Evolutionary conservation across 2,329 filamentous ascomycete genomes (phyloP).

Genomic region (Alternaria viburni): DNA sequence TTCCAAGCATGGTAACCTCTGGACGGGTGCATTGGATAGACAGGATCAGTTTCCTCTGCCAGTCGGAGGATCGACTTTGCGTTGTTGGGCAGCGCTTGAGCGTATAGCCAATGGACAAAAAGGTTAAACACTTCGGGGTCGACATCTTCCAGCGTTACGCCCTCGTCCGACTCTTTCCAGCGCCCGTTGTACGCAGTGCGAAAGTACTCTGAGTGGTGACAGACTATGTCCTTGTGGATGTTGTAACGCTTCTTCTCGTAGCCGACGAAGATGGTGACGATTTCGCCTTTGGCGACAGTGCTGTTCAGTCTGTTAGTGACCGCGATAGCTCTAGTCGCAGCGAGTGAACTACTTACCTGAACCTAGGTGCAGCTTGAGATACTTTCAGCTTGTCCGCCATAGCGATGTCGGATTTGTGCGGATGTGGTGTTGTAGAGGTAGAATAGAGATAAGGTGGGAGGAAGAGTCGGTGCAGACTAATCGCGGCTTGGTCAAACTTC

Average conservation of each 20-base stretch:
- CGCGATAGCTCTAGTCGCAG: background rate
- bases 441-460: background rate
- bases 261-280: background rate
- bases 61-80: no score
- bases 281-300: background rate
- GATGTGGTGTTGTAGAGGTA: accelerated
- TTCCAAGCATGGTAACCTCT: no score
- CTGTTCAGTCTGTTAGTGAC: background rate
- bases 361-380: accelerated
- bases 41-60: no score
- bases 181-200: background rate
- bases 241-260: background rate
- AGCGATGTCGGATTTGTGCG: background rate
- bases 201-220: background rate
- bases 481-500: background rate
- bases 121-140: background rate
- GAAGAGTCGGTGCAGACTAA: background rate
- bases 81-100: no score
- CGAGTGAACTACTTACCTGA: no score
- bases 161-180: background rate
- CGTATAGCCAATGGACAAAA: background rate
- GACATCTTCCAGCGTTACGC: background rate
- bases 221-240: background rate
- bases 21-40: no score
- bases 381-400: background rate